phyloP scores from a whole-genome alignment of 306 rosid species.

The Cicer pinnatifidum region DNA sequence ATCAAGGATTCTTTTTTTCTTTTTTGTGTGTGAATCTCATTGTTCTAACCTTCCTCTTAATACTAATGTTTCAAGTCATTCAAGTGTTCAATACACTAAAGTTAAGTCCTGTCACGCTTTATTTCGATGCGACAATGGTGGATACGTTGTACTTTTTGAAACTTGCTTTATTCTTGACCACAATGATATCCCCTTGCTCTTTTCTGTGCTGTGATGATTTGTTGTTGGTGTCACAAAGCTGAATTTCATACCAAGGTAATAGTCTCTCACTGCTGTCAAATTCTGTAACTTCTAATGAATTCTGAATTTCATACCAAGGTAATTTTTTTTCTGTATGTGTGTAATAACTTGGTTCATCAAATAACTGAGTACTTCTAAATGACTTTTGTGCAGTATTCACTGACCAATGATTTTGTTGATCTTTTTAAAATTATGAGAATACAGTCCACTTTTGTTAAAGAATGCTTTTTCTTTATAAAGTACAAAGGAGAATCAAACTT shows the following conservation, averaged over 20 bases:
- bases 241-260: slow-evolving; percentile 49
- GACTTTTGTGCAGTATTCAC: slow-evolving; percentile 41
- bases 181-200: slow-evolving; percentile 31
- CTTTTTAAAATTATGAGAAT: slow-evolving; percentile 43
- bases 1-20: not conserved
- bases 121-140: slow-evolving; percentile 33
- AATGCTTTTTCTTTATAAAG: slow-evolving; percentile 52
- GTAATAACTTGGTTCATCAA: slow-evolving; percentile 40
- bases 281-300: slow-evolving; percentile 18
- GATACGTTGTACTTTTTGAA: slow-evolving; percentile 28
- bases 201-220: slow-evolving; percentile 37
- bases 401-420: slow-evolving; percentile 45
- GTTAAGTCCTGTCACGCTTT: slow-evolving; percentile 35
- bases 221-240: slow-evolving; percentile 31
- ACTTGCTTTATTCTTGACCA: slow-evolving; percentile 37
- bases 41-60: slow-evolving; percentile 6
- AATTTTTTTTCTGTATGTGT: slow-evolving; percentile 36
- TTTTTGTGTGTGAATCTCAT: slow-evolving; percentile 13
- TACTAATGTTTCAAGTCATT: slow-evolving; percentile 21
- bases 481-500: slow-evolving; percentile 54
- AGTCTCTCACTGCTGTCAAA: slow-evolving; percentile 26
- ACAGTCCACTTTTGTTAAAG: slow-evolving; percentile 46
- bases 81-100: slow-evolving; percentile 32
- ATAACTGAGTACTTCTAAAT: slow-evolving; percentile 34
- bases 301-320: slow-evolving; percentile 47